A percentile compares a stretch with the other conserved stretches of the same genome.
Conservation (phyloP, 768 basidiomycete genomes). For the Serendipita sp. region DNA sequence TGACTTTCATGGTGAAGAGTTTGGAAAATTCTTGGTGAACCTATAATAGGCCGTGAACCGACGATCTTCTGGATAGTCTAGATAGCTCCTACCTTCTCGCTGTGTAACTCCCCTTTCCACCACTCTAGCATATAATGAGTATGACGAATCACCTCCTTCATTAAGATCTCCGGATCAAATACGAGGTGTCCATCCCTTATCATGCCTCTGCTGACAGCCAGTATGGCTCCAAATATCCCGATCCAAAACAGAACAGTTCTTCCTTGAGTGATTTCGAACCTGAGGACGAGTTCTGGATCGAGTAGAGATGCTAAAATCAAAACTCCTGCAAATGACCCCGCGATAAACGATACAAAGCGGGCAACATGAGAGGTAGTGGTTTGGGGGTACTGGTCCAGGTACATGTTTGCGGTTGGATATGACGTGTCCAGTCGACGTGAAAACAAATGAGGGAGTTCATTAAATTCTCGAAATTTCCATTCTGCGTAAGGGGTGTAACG, state of each 20-base stretch:
- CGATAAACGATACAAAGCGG: constrained; percentile 91
- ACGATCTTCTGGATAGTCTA: constrained; percentile 7
- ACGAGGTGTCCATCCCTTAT: constrained; percentile 87
- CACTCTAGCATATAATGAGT: constrained; percentile 94
- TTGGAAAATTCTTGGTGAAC: constrained; percentile 84
- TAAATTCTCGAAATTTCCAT: constrained; percentile 99
- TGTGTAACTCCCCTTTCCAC: constrained; percentile 82
- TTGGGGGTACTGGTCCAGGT: constrained; percentile 96
- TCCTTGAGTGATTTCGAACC: constrained; percentile 89
- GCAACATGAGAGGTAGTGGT: not conserved
- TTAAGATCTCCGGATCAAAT: constrained; percentile 84
- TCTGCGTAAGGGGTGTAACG: constrained; percentile 88
- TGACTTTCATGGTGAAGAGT: constrained; percentile 84
- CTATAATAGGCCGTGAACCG: constrained; percentile 23
- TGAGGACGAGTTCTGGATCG: constrained; percentile 84
- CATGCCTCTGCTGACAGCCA: constrained; percentile 88
- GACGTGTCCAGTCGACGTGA: constrained; percentile 71
- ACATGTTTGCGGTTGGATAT: constrained; percentile 81
- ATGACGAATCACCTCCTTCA: constrained; percentile 83
- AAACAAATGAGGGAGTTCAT: constrained; percentile 91
- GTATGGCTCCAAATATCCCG: constrained; percentile 68
- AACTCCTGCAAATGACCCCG: constrained; percentile 93
- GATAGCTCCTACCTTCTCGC: constrained; percentile 48
- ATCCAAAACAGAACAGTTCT: constrained; percentile 91
- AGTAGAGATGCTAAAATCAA: constrained; percentile 81